These are phyloP conservation scores for Daldinia vernicosa DNA, from an alignment of 495 filamentous ascomycete genomes.

Conservation along the genomic window DNA sequence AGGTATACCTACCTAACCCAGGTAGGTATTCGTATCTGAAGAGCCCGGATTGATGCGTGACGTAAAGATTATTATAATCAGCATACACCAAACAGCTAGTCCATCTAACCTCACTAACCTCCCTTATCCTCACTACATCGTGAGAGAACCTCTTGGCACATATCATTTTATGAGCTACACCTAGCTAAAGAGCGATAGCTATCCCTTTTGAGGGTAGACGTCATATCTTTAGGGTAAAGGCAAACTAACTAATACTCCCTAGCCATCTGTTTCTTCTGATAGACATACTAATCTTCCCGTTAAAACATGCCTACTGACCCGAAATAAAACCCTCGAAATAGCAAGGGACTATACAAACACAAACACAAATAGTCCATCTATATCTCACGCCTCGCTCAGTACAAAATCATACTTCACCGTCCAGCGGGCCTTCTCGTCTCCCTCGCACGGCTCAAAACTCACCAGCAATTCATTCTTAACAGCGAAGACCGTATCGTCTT, in stretches of 20 bases:
- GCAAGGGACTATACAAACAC: background rate
- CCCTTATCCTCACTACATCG: too few species aligned
- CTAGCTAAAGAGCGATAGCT: too few species aligned
- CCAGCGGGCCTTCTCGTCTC: constrained; percentile 67
- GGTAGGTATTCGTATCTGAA: too few species aligned
- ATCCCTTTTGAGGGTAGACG: background rate
- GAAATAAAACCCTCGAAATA: background rate
- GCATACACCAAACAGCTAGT: too few species aligned
- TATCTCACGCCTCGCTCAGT: constrained; percentile 44
- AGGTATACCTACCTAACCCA: too few species aligned
- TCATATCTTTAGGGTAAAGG: background rate
- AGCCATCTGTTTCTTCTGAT: background rate
- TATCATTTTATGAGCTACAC: too few species aligned
- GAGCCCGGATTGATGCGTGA: too few species aligned
- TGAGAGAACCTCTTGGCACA: too few species aligned
- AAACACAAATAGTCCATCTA: background rate
- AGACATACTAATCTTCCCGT: background rate
- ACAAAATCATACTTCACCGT: constrained; percentile 67
- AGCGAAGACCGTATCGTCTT: constrained; percentile 77
- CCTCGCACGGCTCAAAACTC: constrained; percentile 67
- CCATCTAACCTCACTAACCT: too few species aligned
- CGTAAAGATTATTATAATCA: too few species aligned
- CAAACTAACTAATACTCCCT: background rate
- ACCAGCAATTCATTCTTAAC: constrained; percentile 79
- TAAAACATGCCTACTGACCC: background rate